These are phyloP conservation scores for Leishmania turanica DNA, from an alignment of 208 protist genomes.

Conservation along the genomic window DNA sequence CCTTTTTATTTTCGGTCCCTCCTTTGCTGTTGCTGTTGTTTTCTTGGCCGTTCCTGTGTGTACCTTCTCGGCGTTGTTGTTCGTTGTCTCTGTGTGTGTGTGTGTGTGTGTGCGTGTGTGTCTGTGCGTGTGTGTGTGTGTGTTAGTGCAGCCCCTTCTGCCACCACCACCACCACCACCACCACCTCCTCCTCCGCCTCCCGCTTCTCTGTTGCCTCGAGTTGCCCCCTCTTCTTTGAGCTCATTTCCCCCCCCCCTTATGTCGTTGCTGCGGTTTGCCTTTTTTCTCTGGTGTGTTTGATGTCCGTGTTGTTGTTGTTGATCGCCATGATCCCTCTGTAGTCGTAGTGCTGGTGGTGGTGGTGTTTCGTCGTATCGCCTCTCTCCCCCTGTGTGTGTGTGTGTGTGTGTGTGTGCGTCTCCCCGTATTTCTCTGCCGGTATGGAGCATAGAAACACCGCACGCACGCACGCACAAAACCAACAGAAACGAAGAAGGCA, in stretches of 20 bases:
- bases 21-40: neutral
- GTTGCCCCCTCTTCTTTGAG: neutral
- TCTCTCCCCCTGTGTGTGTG: too few relatives aligned
- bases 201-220: neutral
- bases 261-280: slow-evolving; percentile 1
- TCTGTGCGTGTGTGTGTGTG: neutral
- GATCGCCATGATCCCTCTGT: neutral
- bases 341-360: too few relatives aligned
- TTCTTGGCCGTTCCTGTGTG: neutral
- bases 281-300: neutral
- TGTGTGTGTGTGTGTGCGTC: too few relatives aligned
- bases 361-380: too few relatives aligned
- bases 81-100: neutral
- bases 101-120: neutral
- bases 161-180: neutral
- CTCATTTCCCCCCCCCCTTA: neutral
- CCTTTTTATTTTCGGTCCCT: neutral
- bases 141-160: neutral
- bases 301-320: neutral
- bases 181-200: neutral
- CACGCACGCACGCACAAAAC: too few relatives aligned
- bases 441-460: too few relatives aligned
- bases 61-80: neutral
- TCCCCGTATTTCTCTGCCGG: too few relatives aligned
- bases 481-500: too few relatives aligned